phyloP scores from a whole-genome alignment of 805 yeast species.

The Cyberlindnera samutprakarnensis region DNA sequence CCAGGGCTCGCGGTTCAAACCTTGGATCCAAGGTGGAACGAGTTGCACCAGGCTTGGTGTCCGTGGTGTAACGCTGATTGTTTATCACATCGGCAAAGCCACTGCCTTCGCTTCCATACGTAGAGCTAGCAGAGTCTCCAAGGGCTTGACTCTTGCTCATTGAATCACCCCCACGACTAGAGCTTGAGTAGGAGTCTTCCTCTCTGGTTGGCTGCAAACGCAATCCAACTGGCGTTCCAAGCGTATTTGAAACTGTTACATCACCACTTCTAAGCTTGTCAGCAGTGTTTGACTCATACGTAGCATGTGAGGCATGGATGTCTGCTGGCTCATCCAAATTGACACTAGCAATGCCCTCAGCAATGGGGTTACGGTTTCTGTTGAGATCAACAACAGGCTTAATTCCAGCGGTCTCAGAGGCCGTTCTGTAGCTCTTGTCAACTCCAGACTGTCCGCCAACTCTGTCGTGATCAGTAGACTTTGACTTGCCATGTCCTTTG shows the following conservation, averaged over 20 bases:
- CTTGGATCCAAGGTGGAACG: background rate
- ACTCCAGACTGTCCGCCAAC: slow-evolving; percentile 5
- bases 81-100: background rate
- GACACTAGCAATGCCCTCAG: slow-evolving; percentile 5
- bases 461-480: background rate
- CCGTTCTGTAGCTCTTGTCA: slow-evolving; percentile 1
- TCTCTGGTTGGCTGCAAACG: too few species aligned
- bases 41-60: too few species aligned
- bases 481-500: background rate
- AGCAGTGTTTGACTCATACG: slow-evolving; percentile 2
- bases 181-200: background rate
- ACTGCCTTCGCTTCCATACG: background rate
- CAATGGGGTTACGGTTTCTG: slow-evolving; percentile 13
- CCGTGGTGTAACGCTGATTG: too few species aligned
- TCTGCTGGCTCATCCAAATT: slow-evolving; percentile 1
- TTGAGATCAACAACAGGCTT: slow-evolving; percentile 6
- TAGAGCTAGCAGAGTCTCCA: background rate
- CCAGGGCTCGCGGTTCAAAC: background rate
- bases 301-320: background rate
- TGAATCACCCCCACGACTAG: background rate
- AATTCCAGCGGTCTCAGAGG: background rate
- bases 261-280: slow-evolving; percentile 4
- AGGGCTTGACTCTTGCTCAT: too few species aligned
- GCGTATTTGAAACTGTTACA: too few species aligned
- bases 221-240: too few species aligned